These are phyloP conservation scores for Solanum hybrid DNA, from an alignment of 305 asterid species.

Conservation along the genomic window DNA sequence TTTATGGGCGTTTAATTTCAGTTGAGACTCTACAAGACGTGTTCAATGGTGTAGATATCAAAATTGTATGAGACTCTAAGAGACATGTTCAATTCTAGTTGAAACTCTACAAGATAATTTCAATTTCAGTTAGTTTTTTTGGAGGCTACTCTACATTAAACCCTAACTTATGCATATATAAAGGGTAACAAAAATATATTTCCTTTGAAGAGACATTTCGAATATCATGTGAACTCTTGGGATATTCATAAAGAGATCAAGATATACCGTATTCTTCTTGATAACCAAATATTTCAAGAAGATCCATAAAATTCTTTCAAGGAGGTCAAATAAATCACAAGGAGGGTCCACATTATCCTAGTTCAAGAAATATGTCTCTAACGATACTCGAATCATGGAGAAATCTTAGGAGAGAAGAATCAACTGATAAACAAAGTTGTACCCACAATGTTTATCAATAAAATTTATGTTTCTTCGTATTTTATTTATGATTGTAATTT, in stretches of 20 bases:
- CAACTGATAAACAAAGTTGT: neutral
- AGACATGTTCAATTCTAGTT: neutral
- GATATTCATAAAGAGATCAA: neutral
- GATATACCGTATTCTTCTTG: neutral
- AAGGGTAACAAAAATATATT: too few species aligned
- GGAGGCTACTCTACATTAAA: too few species aligned
- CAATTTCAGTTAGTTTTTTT: too few species aligned
- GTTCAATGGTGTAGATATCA: neutral
- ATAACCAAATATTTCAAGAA: neutral
- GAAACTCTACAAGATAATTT: neutral
- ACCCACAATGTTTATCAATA: neutral
- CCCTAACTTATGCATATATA: neutral
- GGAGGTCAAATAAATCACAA: neutral
- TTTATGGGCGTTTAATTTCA: accelerated
- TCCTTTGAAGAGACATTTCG: too few species aligned
- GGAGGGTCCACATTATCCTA: neutral
- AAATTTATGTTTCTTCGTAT: too few species aligned
- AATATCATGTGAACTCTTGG: neutral
- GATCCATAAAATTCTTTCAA: neutral
- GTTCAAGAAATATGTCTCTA: neutral
- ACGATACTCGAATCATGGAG: accelerated
- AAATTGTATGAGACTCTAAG: neutral
- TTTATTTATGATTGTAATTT: too few species aligned
- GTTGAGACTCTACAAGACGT: neutral
- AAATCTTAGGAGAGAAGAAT: neutral